Evolutionary conservation across 306 rosid genomes (phyloP), one percentile per base, ranked within the genome.

Genomic region (Vigna radiata): DNA sequence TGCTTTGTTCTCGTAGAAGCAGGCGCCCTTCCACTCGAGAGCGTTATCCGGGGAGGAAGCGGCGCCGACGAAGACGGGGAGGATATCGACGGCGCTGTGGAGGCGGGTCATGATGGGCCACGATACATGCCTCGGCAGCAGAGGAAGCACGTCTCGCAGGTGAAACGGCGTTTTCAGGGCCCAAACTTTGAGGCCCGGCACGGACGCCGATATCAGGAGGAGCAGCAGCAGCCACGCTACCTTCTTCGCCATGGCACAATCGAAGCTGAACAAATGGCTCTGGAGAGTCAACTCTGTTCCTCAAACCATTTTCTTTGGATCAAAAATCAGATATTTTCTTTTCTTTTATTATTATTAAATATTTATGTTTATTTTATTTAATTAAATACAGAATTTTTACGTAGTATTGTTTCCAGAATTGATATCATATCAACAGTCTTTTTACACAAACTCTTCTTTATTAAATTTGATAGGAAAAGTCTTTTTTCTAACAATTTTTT

Each of bases 91-190:
- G 0, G 98, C 92, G 77, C 82, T 64, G 85, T 91, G 73, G 49
- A 96, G 92, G 2, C 85, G 79, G 85, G 89, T 92, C 44, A 96
- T 80, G 81, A 96, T 79, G 2, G 99, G 97, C 97, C 97, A 87
- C 1, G 99, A 87, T 7, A 92, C 59, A 61, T 89, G 89, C 17
- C 86, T 85, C 11, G 99, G 99, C n/a, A 96, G 65, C 49, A 96
- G 75, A 16, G 98, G 94, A 52, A 96, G 93, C 29, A 90, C 50
- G 76, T 96, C 97, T 7, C 59, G 81, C 0, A 94, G 96, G 60
- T 86, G 80, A 77, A 90, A 87, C 47, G 88, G 91, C 16, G 81
- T 50, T 68, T 82, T 90, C 68, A 81, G 31, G 0, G 83, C 46
- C 11, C 17, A 53, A 16, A 60, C 19, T 67, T 58, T 75, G 9